Evolutionary conservation across 345 rosid genomes (phyloP), one percentile per base, ranked within the genome.

Genomic region (Dipteronia dyeriana): DNA sequence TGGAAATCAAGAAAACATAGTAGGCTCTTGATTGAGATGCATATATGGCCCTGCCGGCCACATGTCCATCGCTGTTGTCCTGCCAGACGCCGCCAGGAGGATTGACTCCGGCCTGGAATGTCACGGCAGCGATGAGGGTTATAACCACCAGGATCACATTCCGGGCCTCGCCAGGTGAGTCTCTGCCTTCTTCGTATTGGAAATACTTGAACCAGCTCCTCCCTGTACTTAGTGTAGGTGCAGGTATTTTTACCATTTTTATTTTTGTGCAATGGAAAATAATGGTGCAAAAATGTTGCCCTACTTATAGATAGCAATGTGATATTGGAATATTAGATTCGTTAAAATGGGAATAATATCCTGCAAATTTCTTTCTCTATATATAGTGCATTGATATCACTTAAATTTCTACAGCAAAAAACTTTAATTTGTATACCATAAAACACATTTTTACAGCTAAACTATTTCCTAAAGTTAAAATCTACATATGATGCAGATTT

Each of bases 11-110:
- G 73, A 86, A 84, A 5, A 82, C 39, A 7, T 79, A 79, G 38
- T 68, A 89, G 3, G 82, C 75, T 10, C 2, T 8, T 3, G 14
- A 6, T 16, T 67, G 49, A 31, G 79, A 5, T 0, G 79, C 75
- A 17, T 70, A 81, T 10, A 85, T 75, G 0, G 82, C 81, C 4
- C 57, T 43, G 9, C 76, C 76, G 0, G 81, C 53, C 0, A 4
- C 0, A 31, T 78, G 66, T 0, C 69, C 75, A 0, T 22, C 4
- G 1, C 9, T 29, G 1, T 26, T 4, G 19, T 78, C 85, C 29
- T 85, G 84, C 81, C 79, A 81, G 1, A 79, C 61, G 2, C 73
- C 87, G 3, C 82, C 82, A 3, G 83, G 81, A 38, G 63, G 56
- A 0, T 73, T 79, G 8, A 79, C 75, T 13, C 82, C 79, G 0